Conservation (phyloP, 305 asterid genomes). For the Fraxinus greggii region DNA sequence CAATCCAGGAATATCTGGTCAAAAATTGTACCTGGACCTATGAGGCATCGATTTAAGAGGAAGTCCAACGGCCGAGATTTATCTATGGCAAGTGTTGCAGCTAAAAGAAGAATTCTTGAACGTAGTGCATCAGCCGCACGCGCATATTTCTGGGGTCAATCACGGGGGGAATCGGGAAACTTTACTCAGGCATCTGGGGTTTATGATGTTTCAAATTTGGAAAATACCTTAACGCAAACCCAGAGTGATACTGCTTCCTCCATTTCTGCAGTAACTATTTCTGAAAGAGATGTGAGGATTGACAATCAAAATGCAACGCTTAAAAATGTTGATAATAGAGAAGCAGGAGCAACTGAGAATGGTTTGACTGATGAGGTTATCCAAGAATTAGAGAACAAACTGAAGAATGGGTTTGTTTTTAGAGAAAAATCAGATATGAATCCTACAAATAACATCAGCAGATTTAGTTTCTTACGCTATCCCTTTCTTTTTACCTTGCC, state of each 20-base stretch:
- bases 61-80: slow-evolving; percentile 66
- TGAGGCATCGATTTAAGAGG: slow-evolving; percentile 62
- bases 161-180: slow-evolving; percentile 37
- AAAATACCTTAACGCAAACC: slow-evolving; percentile 27
- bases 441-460: slow-evolving; percentile 36
- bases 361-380: slow-evolving; percentile 32
- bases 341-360: slow-evolving; percentile 32
- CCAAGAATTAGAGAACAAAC: slow-evolving; percentile 31
- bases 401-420: slow-evolving; percentile 32
- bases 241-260: slow-evolving; percentile 29
- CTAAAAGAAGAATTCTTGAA: slow-evolving; percentile 81
- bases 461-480: slow-evolving; percentile 38
- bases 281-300: slow-evolving; percentile 33
- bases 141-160: slow-evolving; percentile 49
- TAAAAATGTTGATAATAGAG: slow-evolving; percentile 28
- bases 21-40: slow-evolving; percentile 55
- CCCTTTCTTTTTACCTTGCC: slow-evolving; percentile 49
- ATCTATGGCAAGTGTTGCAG: slow-evolving; percentile 47
- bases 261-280: slow-evolving; percentile 28
- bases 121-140: slow-evolving; percentile 81
- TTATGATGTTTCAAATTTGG: slow-evolving; percentile 35
- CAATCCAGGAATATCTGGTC: slow-evolving; percentile 65
- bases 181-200: slow-evolving; percentile 36
- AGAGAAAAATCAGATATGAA: slow-evolving; percentile 36
- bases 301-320: slow-evolving; percentile 25